Evolutionary conservation across 2,329 filamentous ascomycete species (phyloP).

Genomic region (Neofusicoccum parvum): DNA sequence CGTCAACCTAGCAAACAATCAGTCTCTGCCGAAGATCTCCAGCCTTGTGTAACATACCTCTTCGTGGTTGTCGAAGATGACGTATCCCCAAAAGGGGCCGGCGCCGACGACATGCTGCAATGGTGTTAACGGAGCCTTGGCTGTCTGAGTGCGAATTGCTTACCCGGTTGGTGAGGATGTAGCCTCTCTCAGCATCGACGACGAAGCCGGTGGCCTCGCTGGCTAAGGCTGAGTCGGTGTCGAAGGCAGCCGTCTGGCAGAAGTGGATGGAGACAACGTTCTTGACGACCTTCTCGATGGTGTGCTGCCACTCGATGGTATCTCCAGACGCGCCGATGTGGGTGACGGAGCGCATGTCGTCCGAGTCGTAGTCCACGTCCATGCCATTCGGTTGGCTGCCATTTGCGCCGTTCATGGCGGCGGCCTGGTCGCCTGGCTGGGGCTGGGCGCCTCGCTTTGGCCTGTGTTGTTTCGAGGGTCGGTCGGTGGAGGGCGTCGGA

Average conservation of each 20-base stretch:
- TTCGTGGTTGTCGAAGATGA: constrained; percentile 98
- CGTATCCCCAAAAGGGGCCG: constrained; percentile 97
- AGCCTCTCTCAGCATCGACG: constrained; percentile 88
- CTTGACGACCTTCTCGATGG: constrained; percentile 89
- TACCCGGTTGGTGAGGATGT: constrained; percentile 56
- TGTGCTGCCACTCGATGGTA: constrained; percentile 90
- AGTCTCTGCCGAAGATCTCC: constrained; percentile 9
- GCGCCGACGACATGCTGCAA: constrained; percentile 83
- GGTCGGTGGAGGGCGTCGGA: constrained; percentile 51
- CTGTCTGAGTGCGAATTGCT: neutral
- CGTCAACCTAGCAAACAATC: constrained; percentile 69
- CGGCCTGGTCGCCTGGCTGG: constrained; percentile 44
- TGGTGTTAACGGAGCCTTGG: constrained; percentile 28
- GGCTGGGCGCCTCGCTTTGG: constrained; percentile 45
- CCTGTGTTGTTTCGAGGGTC: constrained; percentile 59
- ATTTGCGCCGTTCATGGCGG: constrained; percentile 28
- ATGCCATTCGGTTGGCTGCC: constrained; percentile 47
- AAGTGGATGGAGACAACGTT: constrained; percentile 99
- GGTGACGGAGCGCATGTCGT: constrained; percentile 40
- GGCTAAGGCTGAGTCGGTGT: constrained; percentile 90
- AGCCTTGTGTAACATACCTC: constrained; percentile 49
- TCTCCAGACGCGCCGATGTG: constrained; percentile 56
- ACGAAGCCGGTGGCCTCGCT: constrained; percentile 98
- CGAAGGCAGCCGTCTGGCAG: constrained; percentile 96
- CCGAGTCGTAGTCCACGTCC: constrained; percentile 45